Base-by-base conservation (phyloP, 495 filamentous ascomycete species). In the Penicillium macrosclerotiorum region DNA sequence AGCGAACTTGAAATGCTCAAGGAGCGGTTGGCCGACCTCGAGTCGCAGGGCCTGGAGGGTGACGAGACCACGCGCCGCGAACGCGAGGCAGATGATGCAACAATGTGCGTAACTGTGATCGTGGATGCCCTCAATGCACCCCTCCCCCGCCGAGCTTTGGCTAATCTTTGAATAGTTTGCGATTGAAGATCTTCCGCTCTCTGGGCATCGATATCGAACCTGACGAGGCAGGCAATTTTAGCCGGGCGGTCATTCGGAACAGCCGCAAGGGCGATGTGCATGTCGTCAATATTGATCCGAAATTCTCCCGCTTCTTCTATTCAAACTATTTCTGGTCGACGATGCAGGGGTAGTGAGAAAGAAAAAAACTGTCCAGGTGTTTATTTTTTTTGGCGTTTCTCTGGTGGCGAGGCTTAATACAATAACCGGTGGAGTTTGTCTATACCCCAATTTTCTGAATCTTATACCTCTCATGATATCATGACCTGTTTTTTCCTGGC, bases 271-370 rank as follows among this genome's bases (percentile, higher is more conserved):
- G 90, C 22, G 93, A 96, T 64, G 88, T 96, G 42, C 88, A 95
- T 63, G 88, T 97, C 22, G 84, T 98, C 37, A 95, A 96, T 57
- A 83, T 98, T 50, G 92, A 96, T 58, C 79, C 86, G 37, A 95
- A 91, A 67, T 90, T 96, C 59, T 90, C 88, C 43, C 78, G 82
- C 43, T 90, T 85, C 67, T 97, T 94, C 63, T 96, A 98, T 61
- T 85, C 90, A 18, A 93, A 95, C 55, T 95, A 95, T 56, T 92
- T 98, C 57, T 98, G 93, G 93, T 79, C 85, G 57, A 88, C 77
- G n/a, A 76, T 95, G 64, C 90, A 76, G 68, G 62, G 64, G 14
- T 64, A 55, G 49, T 41, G 2, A 41, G 26, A 31, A n/a, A n/a
- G n/a, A n/a, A n/a, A n/a, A n/a, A n/a, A 30, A 23, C n/a, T 9